Evolutionary conservation across 2,329 filamentous ascomycete species (phyloP), one percentile per base, ranked within the genome.

Genomic region (Cladophialophora chaetospira): DNA sequence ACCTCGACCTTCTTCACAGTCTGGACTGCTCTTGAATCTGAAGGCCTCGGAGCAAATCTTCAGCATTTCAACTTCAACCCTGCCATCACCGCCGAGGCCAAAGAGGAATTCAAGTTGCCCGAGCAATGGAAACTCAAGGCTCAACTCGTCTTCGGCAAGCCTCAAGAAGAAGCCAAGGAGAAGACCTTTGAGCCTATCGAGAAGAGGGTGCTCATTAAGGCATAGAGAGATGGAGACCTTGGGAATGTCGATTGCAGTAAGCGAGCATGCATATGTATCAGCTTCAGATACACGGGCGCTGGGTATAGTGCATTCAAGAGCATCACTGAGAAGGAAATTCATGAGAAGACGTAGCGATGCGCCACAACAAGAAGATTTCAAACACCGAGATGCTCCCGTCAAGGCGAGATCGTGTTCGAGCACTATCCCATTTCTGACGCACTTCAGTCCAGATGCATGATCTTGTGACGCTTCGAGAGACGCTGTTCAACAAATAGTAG

Each of bases 11-110:
- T 19, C 23, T 42, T 15, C 10, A n/a, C 28, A 63, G 61, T 90
- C 65, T 96, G 91, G 91, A 86, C 86, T 17, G 88, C 87, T 3
- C 84, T 96, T 55, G 88, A 91, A 77, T 81, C 87, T 59, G 89
- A 94, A 71, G 91, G 91, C 21, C 82, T 95, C 53, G 91, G 91
- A 63, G 88, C 87, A 70, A 96, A 92, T 80, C 82, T 96, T 53
- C 91, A 96, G 81, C 91, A 96, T 79, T 96, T 96, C 80, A 94
- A 91, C 82, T 63, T 58, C 43, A 35, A 52, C 33, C 91, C 91
- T 15, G 75, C 96, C 57, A 83, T 95, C 66, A 88, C 94, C 74
- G 79, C 80, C 63, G 84, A 86, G 75, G 87, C 91, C 50, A 75
- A 81, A 42, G 78, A 77, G 61, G 77, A 84, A 65, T 96, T 89